phyloP scores from a whole-genome alignment of 176 grass and related monocot genomes.

The Rhipidocladum racemiflorum region DNA sequence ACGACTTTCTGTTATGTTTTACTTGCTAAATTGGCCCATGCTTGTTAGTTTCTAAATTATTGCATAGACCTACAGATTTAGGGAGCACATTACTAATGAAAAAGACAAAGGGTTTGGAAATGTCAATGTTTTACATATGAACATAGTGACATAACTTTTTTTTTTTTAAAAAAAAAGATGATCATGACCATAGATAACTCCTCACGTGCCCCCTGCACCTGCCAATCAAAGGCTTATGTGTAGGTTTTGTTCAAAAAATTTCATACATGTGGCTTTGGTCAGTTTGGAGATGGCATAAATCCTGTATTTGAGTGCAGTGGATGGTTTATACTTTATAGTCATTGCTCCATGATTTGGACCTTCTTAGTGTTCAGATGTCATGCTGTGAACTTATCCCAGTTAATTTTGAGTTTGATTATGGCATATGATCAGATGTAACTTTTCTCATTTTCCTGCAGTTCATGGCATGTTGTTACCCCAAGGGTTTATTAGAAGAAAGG shows the following conservation, averaged over 20 bases:
- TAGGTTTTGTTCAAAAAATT: background rate
- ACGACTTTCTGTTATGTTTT: too few relatives aligned
- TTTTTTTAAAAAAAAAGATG: background rate
- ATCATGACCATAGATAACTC: background rate
- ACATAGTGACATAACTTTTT: background rate
- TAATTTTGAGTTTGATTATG: slow-evolving; percentile 27
- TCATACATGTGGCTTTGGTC: background rate
- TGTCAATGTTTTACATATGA: background rate
- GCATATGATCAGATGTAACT: slow-evolving; percentile 22
- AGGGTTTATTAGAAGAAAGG: slow-evolving; percentile 56
- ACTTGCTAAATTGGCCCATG: too few relatives aligned
- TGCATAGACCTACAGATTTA: background rate
- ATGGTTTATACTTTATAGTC: background rate
- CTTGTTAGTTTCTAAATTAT: too few relatives aligned
- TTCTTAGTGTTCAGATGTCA: background rate
- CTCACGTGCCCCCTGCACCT: background rate
- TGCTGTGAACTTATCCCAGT: slow-evolving; percentile 12
- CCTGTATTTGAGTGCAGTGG: background rate
- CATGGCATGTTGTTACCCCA: slow-evolving; percentile 32
- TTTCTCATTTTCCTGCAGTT: slow-evolving; percentile 49
- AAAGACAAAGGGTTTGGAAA: background rate
- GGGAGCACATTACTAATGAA: background rate
- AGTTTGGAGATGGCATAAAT: background rate
- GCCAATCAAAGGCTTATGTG: background rate
- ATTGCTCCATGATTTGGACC: background rate